Conservation (phyloP, 192 early-diverging fungal species). For the Globomyces pollinis-pini region DNA sequence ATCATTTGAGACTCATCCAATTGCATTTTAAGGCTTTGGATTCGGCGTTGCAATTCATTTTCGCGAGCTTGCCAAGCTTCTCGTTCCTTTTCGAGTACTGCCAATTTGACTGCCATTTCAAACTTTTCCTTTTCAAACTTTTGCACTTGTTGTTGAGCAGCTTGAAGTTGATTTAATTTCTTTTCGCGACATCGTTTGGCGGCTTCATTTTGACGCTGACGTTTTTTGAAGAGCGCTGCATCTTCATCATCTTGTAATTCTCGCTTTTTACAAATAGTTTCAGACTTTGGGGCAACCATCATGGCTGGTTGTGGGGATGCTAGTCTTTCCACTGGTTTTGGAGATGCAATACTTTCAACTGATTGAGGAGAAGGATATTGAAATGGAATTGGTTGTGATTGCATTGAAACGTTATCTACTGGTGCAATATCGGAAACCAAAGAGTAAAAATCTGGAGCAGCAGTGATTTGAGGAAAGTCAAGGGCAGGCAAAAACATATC, state of each 20-base stretch:
- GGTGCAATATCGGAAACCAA: background rate
- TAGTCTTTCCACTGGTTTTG: too few relatives aligned
- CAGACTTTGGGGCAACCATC: too few relatives aligned
- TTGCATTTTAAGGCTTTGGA: background rate
- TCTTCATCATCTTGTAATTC: background rate
- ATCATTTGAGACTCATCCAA: slow-evolving; percentile 1
- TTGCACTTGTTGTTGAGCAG: background rate
- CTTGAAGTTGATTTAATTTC: slow-evolving; percentile 4
- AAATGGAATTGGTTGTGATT: too few relatives aligned
- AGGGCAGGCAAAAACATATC: too few relatives aligned
- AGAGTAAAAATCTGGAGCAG: background rate
- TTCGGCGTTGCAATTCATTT: background rate
- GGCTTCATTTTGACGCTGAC: slow-evolving; percentile 1
- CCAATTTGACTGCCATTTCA: background rate
- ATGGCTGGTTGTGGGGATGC: too few relatives aligned
- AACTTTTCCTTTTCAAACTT: slow-evolving; percentile 3
- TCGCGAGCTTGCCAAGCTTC: background rate
- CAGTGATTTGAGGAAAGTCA: too few relatives aligned
- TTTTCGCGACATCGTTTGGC: slow-evolving; percentile 5
- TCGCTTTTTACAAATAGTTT: background rate
- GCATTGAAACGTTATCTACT: too few relatives aligned
- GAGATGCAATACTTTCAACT: too few relatives aligned
- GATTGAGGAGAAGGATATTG: too few relatives aligned
- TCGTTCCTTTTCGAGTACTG: background rate
- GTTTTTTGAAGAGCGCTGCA: background rate